These are phyloP conservation scores for Raphanus hybrid DNA, from an alignment of 441 rosid genomes.

Conservation along the genomic window DNA sequence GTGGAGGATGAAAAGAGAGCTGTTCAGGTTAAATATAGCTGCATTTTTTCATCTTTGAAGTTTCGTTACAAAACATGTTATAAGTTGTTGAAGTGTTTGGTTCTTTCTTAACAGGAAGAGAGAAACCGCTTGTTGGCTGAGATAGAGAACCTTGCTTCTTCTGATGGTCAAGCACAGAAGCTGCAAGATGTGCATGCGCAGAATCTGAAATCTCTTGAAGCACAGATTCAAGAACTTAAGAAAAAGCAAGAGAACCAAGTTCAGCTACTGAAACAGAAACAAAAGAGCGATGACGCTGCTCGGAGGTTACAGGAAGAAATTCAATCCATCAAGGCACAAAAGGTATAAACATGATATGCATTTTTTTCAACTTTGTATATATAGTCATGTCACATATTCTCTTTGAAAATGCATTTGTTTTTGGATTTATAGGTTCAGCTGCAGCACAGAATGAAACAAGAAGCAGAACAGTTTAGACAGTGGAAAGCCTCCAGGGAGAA, in stretches of 20 bases:
- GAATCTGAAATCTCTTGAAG: slow-evolving; percentile 83
- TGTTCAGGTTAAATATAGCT: slow-evolving; percentile 54
- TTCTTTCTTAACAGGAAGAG: slow-evolving; percentile 76
- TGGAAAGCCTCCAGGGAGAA: slow-evolving; percentile 96
- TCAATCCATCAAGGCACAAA: slow-evolving; percentile 92
- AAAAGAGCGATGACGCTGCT: slow-evolving; percentile 95
- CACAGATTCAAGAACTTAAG: slow-evolving; percentile 94
- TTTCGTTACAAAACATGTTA: not conserved
- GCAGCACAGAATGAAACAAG: slow-evolving; percentile 91
- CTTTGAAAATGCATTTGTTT: not conserved
- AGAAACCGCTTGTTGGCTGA: slow-evolving; percentile 85
- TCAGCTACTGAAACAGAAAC: slow-evolving; percentile 93
- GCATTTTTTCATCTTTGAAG: not conserved
- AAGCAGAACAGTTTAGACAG: slow-evolving; percentile 90
- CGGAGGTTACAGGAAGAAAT: slow-evolving; percentile 94
- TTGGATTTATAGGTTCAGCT: slow-evolving; percentile 69
- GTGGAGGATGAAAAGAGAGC: slow-evolving; percentile 89
- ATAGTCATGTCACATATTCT: too few species aligned
- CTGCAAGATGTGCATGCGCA: slow-evolving; percentile 84
- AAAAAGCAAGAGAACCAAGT: slow-evolving; percentile 98
- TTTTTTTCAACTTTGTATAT: too few species aligned
- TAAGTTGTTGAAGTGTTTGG: slow-evolving; percentile 21
- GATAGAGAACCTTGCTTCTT: slow-evolving; percentile 84
- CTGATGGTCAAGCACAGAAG: slow-evolving; percentile 90
- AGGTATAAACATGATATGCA: slow-evolving; percentile 54